Evolutionary conservation across 345 rosid genomes (phyloP).

Genomic region (Pugionium dolabratum): DNA sequence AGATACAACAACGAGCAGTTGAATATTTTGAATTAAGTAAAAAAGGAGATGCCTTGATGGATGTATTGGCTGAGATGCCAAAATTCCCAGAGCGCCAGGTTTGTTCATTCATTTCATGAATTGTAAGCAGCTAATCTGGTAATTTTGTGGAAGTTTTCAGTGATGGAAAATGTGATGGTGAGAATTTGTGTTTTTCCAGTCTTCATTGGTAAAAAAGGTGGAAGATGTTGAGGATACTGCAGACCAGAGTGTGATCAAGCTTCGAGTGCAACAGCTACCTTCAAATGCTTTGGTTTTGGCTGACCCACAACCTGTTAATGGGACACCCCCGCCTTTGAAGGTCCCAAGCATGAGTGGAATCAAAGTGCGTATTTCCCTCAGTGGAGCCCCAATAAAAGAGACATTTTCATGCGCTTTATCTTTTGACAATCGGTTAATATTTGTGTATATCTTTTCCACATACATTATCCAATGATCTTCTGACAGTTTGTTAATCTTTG

Average conservation of each 20-base stretch:
- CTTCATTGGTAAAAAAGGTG: slow-evolving; percentile 83
- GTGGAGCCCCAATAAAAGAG: slow-evolving; percentile 9
- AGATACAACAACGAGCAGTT: slow-evolving; percentile 96
- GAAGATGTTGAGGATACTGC: slow-evolving; percentile 93
- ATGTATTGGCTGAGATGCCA: slow-evolving; percentile 99
- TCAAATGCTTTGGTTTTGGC: slow-evolving; percentile 93
- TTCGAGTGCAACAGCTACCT: slow-evolving; percentile 87
- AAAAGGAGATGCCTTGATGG: slow-evolving; percentile 78
- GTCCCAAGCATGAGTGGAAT: slow-evolving; percentile 61
- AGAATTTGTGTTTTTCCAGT: slow-evolving; percentile 45
- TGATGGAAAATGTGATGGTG: slow-evolving; percentile 8
- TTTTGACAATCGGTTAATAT: too few species aligned
- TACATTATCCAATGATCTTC: not conserved
- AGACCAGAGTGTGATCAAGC: slow-evolving; percentile 96
- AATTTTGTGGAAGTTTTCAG: slow-evolving; percentile 4
- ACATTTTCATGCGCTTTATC: slow-evolving; percentile 10
- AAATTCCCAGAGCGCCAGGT: slow-evolving; percentile 99
- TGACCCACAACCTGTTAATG: slow-evolving; percentile 67
- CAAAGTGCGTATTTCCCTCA: slow-evolving; percentile 48
- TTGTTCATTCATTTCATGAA: not conserved
- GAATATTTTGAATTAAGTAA: slow-evolving; percentile 94
- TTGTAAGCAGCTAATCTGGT: too few species aligned
- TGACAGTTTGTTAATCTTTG: slow-evolving; percentile 14
- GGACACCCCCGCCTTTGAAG: slow-evolving; percentile 65
- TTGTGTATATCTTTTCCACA: too few species aligned